Evolutionary conservation across 1,284 basidiomycete species (phyloP).

Genomic region (Ceratobasidium sp.): DNA sequence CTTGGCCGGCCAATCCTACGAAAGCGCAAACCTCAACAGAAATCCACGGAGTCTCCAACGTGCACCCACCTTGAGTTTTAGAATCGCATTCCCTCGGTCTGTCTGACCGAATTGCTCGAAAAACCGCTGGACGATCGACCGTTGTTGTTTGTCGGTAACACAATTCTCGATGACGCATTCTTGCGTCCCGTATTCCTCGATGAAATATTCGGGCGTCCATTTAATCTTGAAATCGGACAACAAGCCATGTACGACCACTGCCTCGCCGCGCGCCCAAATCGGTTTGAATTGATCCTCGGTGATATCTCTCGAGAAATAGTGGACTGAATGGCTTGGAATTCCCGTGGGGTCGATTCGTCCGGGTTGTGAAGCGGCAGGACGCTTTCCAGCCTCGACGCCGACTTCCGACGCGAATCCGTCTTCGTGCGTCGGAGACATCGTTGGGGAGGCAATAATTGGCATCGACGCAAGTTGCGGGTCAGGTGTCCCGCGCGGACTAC

Average conservation of each 20-base stretch:
- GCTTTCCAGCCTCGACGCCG: slow-evolving; percentile 13
- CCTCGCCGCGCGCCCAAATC: slow-evolving; percentile 80
- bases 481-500: slow-evolving; percentile 49
- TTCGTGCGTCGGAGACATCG: slow-evolving; percentile 43
- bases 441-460: slow-evolving; percentile 31
- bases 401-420: neutral
- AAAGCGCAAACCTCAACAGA: neutral
- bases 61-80: slow-evolving; percentile 83
- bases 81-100: slow-evolving; percentile 65
- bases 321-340: slow-evolving; percentile 55
- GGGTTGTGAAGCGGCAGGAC: slow-evolving; percentile 62
- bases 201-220: slow-evolving; percentile 90
- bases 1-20: slow-evolving; percentile 91
- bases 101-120: slow-evolving; percentile 84
- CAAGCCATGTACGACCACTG: slow-evolving; percentile 80
- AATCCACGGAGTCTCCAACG: slow-evolving; percentile 27
- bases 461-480: slow-evolving; percentile 38
- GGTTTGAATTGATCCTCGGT: slow-evolving; percentile 73
- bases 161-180: slow-evolving; percentile 84
- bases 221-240: slow-evolving; percentile 71
- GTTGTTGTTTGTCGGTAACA: slow-evolving; percentile 75
- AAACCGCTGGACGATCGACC: slow-evolving; percentile 80
- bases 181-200: slow-evolving; percentile 75
- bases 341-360: slow-evolving; percentile 60
- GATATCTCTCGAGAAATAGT: slow-evolving; percentile 68